Evolutionary conservation across 2,329 filamentous ascomycete genomes (phyloP), one percentile per base, ranked within the genome.

Genomic region (Colletotrichum sp.): DNA sequence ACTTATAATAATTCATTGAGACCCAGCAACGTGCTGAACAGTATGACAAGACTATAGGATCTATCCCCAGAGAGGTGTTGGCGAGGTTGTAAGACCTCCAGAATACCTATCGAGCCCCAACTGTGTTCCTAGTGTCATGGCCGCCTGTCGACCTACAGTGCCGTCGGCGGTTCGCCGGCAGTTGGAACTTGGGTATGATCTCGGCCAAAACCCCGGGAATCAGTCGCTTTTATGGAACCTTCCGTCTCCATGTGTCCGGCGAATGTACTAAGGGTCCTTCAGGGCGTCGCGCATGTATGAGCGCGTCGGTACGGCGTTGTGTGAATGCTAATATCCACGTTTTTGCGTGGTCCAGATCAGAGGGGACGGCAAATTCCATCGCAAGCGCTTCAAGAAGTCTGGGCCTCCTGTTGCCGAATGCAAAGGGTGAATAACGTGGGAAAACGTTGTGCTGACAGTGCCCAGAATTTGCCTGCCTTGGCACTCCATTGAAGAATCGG

Each of bases 21-120:
- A 16, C 5, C 18, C 9, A n/a, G 3, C 38, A 48, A 4, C n/a
- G 7, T 13, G n/a, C 21, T 21, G 1, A n/a, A 48, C 5, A 0
- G 2, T 7, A 21, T 21, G 18, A 10, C 3, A 21, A 48, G 5
- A 43, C 38, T 6, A n/a, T 6, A 6, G 0, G 7, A 3, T 7
- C 0, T 3, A 13, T 21, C 4, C 7, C 43, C 9, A 43, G 18
- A 43, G 9, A 43, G 1, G 16, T 43, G 5, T n/a, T 21, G 5
- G 7, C 18, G 43, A 21, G 10, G 43, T 6, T 12, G 18, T 1
- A 48, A n/a, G 43, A 48, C 18, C 1, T 10, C 3, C 43, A 7
- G 5, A 10, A 48, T 13, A 21, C 10, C n/a, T 1, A 21, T 1
- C 43, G 3, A 21, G 1, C n/a, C 10, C 18, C 5, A 0, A 13